Evolutionary conservation across 805 yeast species (phyloP).

Genomic region (Teunomyces lycoperdinae): DNA sequence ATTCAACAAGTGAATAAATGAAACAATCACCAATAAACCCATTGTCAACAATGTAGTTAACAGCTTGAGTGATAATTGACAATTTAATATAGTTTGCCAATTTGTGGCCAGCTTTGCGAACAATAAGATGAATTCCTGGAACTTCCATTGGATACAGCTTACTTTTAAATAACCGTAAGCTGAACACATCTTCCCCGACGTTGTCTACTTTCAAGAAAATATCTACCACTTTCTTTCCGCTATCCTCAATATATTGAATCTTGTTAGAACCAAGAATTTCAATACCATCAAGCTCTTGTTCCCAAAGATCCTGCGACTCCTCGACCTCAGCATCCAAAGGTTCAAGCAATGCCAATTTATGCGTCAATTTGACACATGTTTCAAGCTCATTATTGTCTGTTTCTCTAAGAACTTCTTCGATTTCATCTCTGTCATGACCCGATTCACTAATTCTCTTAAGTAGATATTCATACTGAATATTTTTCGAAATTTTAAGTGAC

Average conservation of each 20-base stretch:
- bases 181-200: conserved; percentile 15
- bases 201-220: conserved; percentile 22
- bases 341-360: conserved; percentile 20
- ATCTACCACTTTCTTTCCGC: conserved; percentile 32
- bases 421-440: conserved; percentile 70
- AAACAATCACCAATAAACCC: conserved; percentile 66
- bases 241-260: conserved; percentile 21
- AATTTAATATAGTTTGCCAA: conserved; percentile 70
- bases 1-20: conserved; percentile 67
- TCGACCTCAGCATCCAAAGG: conserved; percentile 11
- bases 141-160: conserved; percentile 58
- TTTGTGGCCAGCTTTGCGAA: conserved; percentile 41
- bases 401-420: conserved; percentile 45
- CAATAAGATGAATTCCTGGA: conserved; percentile 63
- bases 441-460: conserved; percentile 57
- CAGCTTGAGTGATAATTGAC: conserved; percentile 49
- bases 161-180: conserved; percentile 25
- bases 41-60: conserved; percentile 41
- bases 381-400: conserved; percentile 44
- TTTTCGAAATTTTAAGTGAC: conserved; percentile 53
- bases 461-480: conserved; percentile 54
- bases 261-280: conserved; percentile 55
- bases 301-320: conserved; percentile 55
- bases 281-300: conserved; percentile 70
- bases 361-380: conserved; percentile 52